Conservation (phyloP, 371 early-diverging fungal genomes). For the Blakeslea trispora region DNA sequence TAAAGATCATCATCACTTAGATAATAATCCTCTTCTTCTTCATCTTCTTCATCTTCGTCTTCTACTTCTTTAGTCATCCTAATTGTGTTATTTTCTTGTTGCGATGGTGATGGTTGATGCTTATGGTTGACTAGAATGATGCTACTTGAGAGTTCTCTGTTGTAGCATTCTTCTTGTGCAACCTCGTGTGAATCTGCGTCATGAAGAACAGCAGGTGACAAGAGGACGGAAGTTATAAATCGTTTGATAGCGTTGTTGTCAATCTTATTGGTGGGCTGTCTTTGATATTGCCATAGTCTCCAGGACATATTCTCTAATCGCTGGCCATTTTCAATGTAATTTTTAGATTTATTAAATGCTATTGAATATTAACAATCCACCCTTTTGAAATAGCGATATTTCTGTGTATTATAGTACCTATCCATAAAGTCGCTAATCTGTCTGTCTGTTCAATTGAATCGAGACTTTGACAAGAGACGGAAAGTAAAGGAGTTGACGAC, state of each 20-base stretch:
- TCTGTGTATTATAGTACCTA: conserved; percentile 12
- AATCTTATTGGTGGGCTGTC: conserved; percentile 12
- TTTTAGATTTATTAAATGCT: conserved; percentile 34
- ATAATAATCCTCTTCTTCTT: conserved; percentile 22
- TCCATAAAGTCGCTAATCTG: conserved; percentile 23
- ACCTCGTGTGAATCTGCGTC: conserved; percentile 28
- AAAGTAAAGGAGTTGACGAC: background rate
- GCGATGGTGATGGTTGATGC: background rate
- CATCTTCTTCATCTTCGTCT: conserved; percentile 14
- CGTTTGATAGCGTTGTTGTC: conserved; percentile 20
- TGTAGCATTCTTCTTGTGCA: conserved; percentile 18
- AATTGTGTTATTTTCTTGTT: background rate
- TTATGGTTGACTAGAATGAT: conserved; percentile 2
- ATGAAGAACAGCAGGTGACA: conserved; percentile 25
- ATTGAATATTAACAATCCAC: background rate
- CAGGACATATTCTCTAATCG: conserved; percentile 38
- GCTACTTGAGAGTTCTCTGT: conserved; percentile 1
- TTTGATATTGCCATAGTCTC: conserved; percentile 30
- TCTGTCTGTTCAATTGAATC: conserved; percentile 3
- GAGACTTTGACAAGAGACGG: conserved; percentile 4
- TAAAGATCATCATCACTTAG: conserved; percentile 14
- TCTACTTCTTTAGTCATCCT: no score
- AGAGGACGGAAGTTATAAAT: conserved; percentile 18
- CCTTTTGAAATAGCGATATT: background rate
- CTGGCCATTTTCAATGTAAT: conserved; percentile 21